Conservation (phyloP, 2,329 filamentous ascomycete species). For the Claviceps pazoutovae region DNA sequence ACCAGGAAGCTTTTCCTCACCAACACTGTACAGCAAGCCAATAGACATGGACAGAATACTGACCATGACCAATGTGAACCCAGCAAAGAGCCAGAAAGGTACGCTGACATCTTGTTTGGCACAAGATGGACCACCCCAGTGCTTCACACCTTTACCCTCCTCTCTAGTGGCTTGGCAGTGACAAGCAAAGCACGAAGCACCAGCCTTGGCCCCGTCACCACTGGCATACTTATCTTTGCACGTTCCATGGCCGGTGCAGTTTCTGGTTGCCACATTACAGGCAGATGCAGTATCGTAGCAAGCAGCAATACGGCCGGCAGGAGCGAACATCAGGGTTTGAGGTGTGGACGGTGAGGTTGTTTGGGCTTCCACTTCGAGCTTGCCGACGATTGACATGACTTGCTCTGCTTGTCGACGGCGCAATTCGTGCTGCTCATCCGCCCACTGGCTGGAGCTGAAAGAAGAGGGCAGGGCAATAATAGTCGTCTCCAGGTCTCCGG, state of each 20-base stretch:
- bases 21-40: conserved; percentile 68
- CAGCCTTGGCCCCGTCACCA: conserved; percentile 24
- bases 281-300: conserved; percentile 61
- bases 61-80: conserved; percentile 58
- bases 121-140: conserved; percentile 78
- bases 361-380: conserved; percentile 11
- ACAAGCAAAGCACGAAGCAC: conserved; percentile 60
- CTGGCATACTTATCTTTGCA: conserved; percentile 55
- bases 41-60: conserved; percentile 57
- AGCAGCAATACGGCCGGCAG: conserved; percentile 40
- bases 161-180: conserved; percentile 50
- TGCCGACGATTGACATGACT: conserved; percentile 27
- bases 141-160: conserved; percentile 45
- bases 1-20: conserved; percentile 75
- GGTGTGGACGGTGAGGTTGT: conserved; percentile 12
- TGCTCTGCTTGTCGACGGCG: conserved; percentile 35
- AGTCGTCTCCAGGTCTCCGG: conserved; percentile 40
- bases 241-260: conserved; percentile 69
- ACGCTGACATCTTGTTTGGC: conserved; percentile 84
- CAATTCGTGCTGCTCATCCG: conserved; percentile 26
- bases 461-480: conserved; percentile 39
- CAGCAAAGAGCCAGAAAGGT: conserved; percentile 75
- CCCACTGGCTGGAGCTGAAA: conserved; percentile 27
- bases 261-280: conserved; percentile 57
- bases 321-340: conserved; percentile 21